Conservation (phyloP, 371 early-diverging fungal species). For the Mucor circinelloides region DNA sequence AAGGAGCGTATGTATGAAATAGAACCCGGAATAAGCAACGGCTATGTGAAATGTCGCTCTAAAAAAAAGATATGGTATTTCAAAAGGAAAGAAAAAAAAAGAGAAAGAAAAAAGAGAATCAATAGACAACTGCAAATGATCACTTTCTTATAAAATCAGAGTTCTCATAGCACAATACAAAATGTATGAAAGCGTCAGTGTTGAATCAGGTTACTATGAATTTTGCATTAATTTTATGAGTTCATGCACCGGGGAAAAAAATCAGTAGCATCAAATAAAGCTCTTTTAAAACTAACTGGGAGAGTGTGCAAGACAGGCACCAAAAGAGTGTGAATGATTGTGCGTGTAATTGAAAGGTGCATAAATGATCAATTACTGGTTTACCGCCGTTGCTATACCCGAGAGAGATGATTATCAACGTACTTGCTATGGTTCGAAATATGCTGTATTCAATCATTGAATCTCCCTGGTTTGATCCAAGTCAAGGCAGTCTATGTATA, state of each 20-base stretch:
- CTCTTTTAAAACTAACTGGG: constrained; percentile 18
- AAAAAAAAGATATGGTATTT: neutral
- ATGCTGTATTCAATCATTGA: neutral
- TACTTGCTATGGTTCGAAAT: neutral
- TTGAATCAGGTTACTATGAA: neutral
- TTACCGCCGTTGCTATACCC: constrained; percentile 10
- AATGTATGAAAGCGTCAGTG: neutral
- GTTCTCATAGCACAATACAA: neutral
- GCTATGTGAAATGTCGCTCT: neutral
- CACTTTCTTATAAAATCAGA: neutral
- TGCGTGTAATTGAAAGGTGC: neutral
- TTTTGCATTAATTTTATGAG: constrained; percentile 8
- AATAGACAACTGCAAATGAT: neutral
- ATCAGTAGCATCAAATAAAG: neutral
- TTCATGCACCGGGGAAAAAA: constrained; percentile 11
- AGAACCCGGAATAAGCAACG: constrained; percentile 15
- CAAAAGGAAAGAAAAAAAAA: constrained; percentile 1
- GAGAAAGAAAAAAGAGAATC: neutral
- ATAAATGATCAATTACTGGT: constrained; percentile 2
- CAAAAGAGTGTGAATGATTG: neutral
- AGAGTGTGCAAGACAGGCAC: neutral
- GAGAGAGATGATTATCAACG: neutral
- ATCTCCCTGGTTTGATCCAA: neutral
- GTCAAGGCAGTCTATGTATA: neutral
- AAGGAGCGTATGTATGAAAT: neutral